Percentiles rank a stretch among this genome's conserved stretches.
Evolutionary conservation across 768 basidiomycete species (phyloP).

Genomic region (Sporobolomyces phaffii): DNA sequence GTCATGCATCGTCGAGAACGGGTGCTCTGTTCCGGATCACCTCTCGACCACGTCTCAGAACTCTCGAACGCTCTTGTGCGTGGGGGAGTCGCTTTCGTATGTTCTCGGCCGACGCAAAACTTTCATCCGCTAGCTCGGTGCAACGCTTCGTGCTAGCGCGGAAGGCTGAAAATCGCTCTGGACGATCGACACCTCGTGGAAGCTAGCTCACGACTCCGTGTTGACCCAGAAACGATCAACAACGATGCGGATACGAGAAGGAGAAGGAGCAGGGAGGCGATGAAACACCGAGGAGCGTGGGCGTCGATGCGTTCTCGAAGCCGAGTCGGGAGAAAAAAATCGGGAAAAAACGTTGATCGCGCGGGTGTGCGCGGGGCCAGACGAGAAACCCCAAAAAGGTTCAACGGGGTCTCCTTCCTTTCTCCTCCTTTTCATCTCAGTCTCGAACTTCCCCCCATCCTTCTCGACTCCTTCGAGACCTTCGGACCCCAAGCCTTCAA

Average conservation of each 20-base stretch:
- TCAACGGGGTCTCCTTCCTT: slow-evolving; percentile 1
- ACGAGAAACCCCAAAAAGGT: neutral
- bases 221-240: no score
- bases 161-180: no score
- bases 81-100: neutral
- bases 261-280: neutral
- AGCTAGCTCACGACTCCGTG: no score
- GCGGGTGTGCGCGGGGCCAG: neutral
- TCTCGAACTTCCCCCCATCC: neutral
- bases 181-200: no score
- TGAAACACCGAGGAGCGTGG: slow-evolving; percentile 5
- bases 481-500: neutral
- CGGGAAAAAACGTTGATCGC: neutral
- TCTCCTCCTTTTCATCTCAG: neutral
- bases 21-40: no score
- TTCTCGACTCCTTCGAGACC: slow-evolving; percentile 14
- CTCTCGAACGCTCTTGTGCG: no score
- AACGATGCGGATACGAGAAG: neutral
- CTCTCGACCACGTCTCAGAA: no score
- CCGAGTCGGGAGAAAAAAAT: neutral
- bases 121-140: no score
- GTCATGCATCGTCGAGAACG: no score
- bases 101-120: neutral
- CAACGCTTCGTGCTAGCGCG: no score
- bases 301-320: neutral